Evolutionary conservation across 352 stramenopile genomes (phyloP).

Genomic region (Aphanomyces astaci): DNA sequence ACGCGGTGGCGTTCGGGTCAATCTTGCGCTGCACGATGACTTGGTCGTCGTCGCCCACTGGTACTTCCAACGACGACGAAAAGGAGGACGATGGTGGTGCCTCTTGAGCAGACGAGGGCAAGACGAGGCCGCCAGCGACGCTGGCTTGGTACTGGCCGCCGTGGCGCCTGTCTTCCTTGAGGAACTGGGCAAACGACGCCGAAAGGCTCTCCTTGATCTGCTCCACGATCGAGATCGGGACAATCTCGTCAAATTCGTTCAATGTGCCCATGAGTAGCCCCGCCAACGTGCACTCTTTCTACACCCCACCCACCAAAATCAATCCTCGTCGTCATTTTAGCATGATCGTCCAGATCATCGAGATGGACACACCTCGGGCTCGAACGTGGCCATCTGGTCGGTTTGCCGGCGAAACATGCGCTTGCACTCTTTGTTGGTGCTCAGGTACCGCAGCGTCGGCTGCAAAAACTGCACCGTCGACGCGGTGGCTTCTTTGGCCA

Average conservation of each 20-base stretch:
- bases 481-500: slow-evolving; percentile 31
- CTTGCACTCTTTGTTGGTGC: slow-evolving; percentile 77
- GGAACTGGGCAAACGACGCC: slow-evolving; percentile 63
- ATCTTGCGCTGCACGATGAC: slow-evolving; percentile 68
- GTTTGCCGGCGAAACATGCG: slow-evolving; percentile 69
- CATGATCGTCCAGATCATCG: not conserved
- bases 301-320: not conserved
- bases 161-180: slow-evolving; percentile 27
- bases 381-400: slow-evolving; percentile 51
- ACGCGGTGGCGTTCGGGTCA: slow-evolving; percentile 46
- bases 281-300: slow-evolving; percentile 61
- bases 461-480: slow-evolving; percentile 36
- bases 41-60: not conserved
- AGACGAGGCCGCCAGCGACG: not conserved
- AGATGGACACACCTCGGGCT: slow-evolving; percentile 34
- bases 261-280: slow-evolving; percentile 44
- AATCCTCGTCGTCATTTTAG: not conserved
- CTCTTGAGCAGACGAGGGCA: not conserved
- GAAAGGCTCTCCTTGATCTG: slow-evolving; percentile 63
- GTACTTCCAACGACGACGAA: too few species aligned
- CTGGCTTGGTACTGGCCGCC: slow-evolving; percentile 18
- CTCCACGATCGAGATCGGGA: slow-evolving; percentile 47
- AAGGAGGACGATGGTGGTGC: too few species aligned
- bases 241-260: slow-evolving; percentile 70
- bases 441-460: slow-evolving; percentile 51